Evolutionary conservation across 306 rosid species (phyloP).

Genomic region (Malus sieversii): DNA sequence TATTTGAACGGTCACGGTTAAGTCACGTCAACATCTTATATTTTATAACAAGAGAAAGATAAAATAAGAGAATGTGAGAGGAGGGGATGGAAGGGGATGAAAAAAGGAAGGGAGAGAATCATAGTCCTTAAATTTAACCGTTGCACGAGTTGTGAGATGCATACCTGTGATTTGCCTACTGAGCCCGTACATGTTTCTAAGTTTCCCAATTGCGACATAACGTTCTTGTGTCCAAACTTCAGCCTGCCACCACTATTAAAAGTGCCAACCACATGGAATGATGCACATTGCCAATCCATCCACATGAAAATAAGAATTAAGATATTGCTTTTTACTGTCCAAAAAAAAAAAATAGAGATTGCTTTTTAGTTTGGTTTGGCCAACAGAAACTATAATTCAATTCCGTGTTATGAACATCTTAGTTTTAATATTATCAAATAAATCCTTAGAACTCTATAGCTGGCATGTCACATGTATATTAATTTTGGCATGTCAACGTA

Average conservation of each 20-base stretch:
- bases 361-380: background rate
- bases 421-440: background rate
- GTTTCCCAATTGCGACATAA: no score
- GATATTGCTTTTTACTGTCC: background rate
- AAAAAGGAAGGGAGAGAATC: no score
- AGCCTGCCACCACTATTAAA: background rate
- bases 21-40: no score
- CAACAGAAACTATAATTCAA: background rate
- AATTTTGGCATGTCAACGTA: background rate
- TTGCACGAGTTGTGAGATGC: background rate
- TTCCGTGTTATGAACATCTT: background rate
- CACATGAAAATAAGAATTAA: background rate
- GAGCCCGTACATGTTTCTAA: no score
- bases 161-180: no score
- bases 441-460: background rate
- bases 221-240: background rate
- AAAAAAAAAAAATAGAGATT: background rate
- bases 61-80: no score
- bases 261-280: background rate
- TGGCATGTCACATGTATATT: background rate
- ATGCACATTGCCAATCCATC: background rate
- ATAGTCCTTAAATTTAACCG: no score
- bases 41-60: no score
- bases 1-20: no score
- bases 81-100: no score